Evolutionary conservation across 2,329 filamentous ascomycete genomes (phyloP).

Genomic region (Pseudogymnoascus sp.): DNA sequence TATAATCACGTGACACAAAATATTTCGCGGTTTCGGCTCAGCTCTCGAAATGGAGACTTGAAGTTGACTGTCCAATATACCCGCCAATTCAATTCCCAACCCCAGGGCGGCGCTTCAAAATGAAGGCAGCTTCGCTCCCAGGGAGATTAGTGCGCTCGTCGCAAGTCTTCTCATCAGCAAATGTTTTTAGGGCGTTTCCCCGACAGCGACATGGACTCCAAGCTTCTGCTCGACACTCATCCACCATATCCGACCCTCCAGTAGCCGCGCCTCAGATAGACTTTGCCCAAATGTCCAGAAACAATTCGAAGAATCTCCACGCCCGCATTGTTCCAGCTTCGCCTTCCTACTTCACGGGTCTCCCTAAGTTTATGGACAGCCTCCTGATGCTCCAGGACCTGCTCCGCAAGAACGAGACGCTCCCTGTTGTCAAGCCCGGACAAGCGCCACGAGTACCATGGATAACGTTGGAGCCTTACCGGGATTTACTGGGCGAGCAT

Average conservation of each 20-base stretch:
- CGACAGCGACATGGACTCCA: conserved; percentile 11
- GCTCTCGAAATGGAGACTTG: neutral
- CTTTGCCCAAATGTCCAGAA: conserved; percentile 26
- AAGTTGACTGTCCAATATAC: conserved; percentile 1
- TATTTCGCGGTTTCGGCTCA: conserved; percentile 9
- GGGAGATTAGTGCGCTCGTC: conserved; percentile 16
- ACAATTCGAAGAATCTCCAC: conserved; percentile 29
- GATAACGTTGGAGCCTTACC: conserved; percentile 71
- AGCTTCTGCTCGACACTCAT: conserved; percentile 18
- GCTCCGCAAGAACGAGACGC: conserved; percentile 58
- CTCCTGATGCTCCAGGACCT: conserved; percentile 66
- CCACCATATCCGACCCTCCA: conserved; percentile 24
- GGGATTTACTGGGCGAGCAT: conserved; percentile 58
- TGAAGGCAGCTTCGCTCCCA: conserved; percentile 27
- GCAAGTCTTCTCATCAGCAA: conserved; percentile 5
- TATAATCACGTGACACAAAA: neutral
- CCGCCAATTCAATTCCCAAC: conserved; percentile 7
- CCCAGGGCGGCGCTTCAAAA: conserved; percentile 16
- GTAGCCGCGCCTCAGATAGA: conserved; percentile 38
- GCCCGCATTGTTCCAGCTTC: conserved; percentile 75
- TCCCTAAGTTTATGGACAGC: conserved; percentile 78
- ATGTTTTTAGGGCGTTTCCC: neutral
- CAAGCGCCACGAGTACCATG: conserved; percentile 69
- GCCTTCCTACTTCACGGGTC: conserved; percentile 89
- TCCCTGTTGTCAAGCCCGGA: conserved; percentile 58